Base-by-base conservation (phyloP, 106 monocot genomes). In the Dendrobium huoshanense region DNA sequence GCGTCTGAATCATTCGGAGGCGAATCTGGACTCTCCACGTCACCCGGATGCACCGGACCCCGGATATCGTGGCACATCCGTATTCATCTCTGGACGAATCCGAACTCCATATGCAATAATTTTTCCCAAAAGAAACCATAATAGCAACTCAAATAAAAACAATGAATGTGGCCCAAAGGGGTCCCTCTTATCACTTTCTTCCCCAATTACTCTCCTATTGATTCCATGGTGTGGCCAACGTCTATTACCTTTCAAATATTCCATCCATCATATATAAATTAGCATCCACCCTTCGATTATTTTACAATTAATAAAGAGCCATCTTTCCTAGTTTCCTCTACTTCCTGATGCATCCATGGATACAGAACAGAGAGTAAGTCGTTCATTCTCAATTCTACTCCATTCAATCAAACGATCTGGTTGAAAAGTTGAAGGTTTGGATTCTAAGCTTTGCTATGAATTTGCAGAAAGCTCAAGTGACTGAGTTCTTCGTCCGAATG, bases 401-500 rank as follows among this genome's bases (percentile, higher is more conserved):
- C 22, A 56, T 37, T 33, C 42, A 33, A 37, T 16, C 10, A 51
- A 51, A 31, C 2, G 33, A 70, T 70, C 2, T 70, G 16, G 70
- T 16, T 70, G 51, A 51, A 51, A 51, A 51, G 10, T 33, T 33
- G 70, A 70, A 31, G 37, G 11, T 2, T 44, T n/a, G 15, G 18
- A 55, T 59, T 18, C 16, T 42, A 75, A 17, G 5, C 3, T 2
- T 77, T 68, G 20, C 48, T 43, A 3, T 8, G 45, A 29, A 15
- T 47, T 51, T 45, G 13, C 73, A 85, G 88, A 86, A 86, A 67
- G 45, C 84, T 59, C 54, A 73, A 13, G 85, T 83, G 17, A 86
- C 86, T 0, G 92, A 90, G 79, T 67, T 92, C 20, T 67, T 82
- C 2, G 90, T 92, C 73, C 82, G 88, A 19, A 88, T 90, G 92